Evolutionary conservation across 768 basidiomycete genomes (phyloP).

Genomic region (Boletus insuetus): DNA sequence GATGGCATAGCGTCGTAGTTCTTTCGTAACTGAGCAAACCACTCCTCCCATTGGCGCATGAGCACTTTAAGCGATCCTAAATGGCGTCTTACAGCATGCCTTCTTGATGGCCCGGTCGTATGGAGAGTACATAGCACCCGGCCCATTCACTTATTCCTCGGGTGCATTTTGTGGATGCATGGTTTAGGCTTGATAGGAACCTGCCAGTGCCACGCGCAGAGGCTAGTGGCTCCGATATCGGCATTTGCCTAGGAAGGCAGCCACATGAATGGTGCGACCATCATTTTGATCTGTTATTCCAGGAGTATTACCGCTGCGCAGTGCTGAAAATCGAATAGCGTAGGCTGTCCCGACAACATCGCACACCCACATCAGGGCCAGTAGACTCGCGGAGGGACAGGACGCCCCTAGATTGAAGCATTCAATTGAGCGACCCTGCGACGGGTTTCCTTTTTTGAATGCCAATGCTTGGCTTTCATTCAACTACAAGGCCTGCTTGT

Average conservation of each 20-base stretch:
- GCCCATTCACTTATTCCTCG: neutral
- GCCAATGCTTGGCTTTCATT: neutral
- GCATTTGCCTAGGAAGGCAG: neutral
- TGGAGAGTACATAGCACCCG: neutral
- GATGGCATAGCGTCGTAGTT: neutral
- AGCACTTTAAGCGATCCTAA: neutral
- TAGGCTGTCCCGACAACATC: slow-evolving; percentile 1
- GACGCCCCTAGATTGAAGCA: neutral
- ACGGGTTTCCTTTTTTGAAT: neutral
- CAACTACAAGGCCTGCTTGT: slow-evolving; percentile 12
- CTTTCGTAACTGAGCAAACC: neutral
- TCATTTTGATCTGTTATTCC: neutral
- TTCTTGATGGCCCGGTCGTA: neutral
- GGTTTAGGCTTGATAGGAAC: slow-evolving; percentile 6
- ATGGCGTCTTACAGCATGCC: neutral
- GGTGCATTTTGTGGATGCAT: neutral
- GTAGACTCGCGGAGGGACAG: slow-evolving; percentile 1
- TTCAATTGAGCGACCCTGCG: neutral
- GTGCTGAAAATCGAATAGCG: neutral
- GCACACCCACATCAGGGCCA: slow-evolving; percentile 3
- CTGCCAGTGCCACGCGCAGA: neutral
- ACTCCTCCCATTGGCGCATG: neutral
- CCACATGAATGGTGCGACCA: too few species aligned
- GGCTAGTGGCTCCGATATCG: neutral
- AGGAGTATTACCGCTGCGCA: neutral